A percentile compares a stretch with the other conserved stretches of the same genome.
Evolutionary conservation across 371 early-diverging fungal species (phyloP).

Genomic region (Vavraia culicis): DNA sequence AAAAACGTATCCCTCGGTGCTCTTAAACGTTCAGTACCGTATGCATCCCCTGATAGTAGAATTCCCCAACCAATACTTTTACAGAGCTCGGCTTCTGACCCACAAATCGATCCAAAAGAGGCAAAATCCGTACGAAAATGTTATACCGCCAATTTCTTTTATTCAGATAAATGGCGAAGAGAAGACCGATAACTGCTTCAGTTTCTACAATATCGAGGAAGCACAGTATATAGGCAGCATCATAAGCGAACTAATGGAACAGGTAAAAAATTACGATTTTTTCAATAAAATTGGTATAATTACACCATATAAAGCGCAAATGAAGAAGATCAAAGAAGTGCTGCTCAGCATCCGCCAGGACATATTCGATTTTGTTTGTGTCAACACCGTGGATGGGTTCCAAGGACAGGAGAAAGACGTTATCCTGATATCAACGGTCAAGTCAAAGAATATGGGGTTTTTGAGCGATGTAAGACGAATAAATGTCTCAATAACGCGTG

Average conservation of each 20-base stretch:
- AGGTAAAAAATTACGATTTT: background rate
- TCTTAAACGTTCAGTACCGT: constrained; percentile 38
- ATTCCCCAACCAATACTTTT: constrained; percentile 30
- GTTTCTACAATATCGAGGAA: constrained; percentile 6
- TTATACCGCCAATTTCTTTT: constrained; percentile 21
- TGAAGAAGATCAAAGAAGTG: constrained; percentile 65
- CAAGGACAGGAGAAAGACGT: constrained; percentile 84
- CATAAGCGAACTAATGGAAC: background rate
- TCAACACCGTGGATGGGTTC: constrained; percentile 87
- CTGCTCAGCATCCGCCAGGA: constrained; percentile 47
- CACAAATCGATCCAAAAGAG: no score
- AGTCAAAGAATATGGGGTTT: constrained; percentile 68
- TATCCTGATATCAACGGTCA: constrained; percentile 64
- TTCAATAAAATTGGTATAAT: constrained; percentile 97
- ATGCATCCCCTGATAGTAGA: constrained; percentile 23
- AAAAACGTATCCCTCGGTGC: constrained; percentile 2
- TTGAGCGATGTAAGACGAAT: constrained; percentile 62
- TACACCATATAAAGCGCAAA: constrained; percentile 94
- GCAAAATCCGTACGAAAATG: no score
- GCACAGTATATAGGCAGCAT: background rate
- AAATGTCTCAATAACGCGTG: constrained; percentile 79
- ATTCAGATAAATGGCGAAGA: constrained; percentile 26
- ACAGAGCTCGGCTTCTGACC: constrained; percentile 21
- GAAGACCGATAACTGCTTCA: constrained; percentile 1
- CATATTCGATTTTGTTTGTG: no score